Percentiles rank a stretch among this genome's conserved stretches.
Conservation (phyloP, 768 basidiomycete genomes). For the Rhizopogon rudus region DNA sequence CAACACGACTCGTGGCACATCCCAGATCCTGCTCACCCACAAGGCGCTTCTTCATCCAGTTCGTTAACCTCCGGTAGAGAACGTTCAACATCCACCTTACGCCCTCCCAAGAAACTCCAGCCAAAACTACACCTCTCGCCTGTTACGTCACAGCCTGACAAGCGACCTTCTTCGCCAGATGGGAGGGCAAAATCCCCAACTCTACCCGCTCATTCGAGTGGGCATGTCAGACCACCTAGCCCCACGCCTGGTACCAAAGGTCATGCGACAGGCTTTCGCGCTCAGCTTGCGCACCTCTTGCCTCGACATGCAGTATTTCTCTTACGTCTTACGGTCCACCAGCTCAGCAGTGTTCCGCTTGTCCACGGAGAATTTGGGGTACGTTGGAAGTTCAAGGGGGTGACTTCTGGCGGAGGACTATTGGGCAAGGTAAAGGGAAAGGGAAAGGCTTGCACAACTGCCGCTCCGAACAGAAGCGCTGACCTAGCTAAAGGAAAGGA, state of each 20-base stretch:
- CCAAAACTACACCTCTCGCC: background rate
- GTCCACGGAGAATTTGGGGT: conserved; percentile 67
- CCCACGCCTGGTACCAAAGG: background rate
- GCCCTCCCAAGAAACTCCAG: background rate
- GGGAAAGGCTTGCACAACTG: conserved; percentile 6
- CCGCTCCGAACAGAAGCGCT: background rate
- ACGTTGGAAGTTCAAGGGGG: conserved; percentile 68
- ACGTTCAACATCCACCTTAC: background rate
- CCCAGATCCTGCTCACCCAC: background rate
- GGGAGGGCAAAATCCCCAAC: background rate
- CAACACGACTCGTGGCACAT: background rate
- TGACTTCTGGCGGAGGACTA: conserved; percentile 36
- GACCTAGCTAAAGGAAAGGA: conserved; percentile 4
- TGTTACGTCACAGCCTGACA: background rate
- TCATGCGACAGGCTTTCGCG: conserved; percentile 36
- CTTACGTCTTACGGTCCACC: conserved; percentile 55
- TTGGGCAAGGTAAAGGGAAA: conserved; percentile 34
- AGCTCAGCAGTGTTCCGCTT: conserved; percentile 68
- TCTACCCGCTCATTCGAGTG: background rate
- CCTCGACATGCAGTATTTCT: conserved; percentile 66
- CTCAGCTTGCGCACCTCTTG: conserved; percentile 55
- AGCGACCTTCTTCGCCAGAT: background rate
- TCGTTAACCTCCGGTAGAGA: background rate
- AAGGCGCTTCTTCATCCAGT: background rate
- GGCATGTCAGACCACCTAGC: background rate